Conservation (phyloP, 768 basidiomycete species). For the Hericium rajendrae region DNA sequence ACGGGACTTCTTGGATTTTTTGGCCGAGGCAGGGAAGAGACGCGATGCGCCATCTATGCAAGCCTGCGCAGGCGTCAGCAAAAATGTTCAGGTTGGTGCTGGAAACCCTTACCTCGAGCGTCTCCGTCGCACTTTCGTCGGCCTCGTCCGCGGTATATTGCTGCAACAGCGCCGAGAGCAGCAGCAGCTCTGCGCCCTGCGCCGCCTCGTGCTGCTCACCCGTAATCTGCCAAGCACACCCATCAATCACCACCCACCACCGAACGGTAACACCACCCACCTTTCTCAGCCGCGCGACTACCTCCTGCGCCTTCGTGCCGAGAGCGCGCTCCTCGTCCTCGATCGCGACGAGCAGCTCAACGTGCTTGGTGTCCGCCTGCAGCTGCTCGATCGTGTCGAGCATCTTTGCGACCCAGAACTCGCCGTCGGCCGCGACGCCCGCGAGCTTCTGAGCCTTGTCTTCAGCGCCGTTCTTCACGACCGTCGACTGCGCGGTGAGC, state of each 20-base stretch:
- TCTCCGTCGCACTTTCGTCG: constrained; percentile 38
- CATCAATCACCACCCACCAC: background rate
- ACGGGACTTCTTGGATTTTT: constrained; percentile 18
- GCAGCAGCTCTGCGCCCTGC: constrained; percentile 60
- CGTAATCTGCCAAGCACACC: constrained; percentile 22
- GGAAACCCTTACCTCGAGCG: constrained; percentile 45
- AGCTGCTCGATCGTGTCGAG: constrained; percentile 45
- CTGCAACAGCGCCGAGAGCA: constrained; percentile 62
- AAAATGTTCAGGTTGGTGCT: background rate
- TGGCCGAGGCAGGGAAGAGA: constrained; percentile 34
- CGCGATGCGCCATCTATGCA: constrained; percentile 50
- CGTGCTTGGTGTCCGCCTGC: constrained; percentile 63
- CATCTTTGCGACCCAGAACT: constrained; percentile 70
- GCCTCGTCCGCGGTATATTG: constrained; percentile 59
- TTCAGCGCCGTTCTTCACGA: constrained; percentile 37
- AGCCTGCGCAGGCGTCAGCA: constrained; percentile 29
- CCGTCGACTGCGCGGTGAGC: constrained; percentile 47
- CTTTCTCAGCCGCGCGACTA: constrained; percentile 32
- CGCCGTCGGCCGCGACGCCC: constrained; percentile 59
- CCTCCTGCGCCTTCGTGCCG: constrained; percentile 34
- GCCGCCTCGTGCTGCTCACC: constrained; percentile 42
- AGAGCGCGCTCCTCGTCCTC: constrained; percentile 48
- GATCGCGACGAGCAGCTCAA: constrained; percentile 36
- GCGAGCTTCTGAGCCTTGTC: constrained; percentile 45
- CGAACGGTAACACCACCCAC: constrained; percentile 21